Evolutionary conservation across 306 rosid genomes (phyloP), one percentile per base, ranked within the genome.

Genomic region (Glycine tomentella): DNA sequence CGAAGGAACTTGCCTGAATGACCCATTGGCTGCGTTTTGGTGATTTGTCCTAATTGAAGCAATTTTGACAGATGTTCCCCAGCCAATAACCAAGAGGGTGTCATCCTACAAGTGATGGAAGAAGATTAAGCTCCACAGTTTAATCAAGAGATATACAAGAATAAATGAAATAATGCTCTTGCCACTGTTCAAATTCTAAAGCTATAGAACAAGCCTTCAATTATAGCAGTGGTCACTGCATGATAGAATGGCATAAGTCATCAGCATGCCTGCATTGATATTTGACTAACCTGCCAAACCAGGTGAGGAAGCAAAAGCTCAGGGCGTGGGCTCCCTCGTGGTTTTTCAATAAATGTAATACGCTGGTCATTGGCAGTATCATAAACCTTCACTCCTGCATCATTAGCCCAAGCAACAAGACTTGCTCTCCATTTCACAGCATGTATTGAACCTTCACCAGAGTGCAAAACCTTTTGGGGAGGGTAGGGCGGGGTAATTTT

Each of bases 381-480:
- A 80, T 93, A 95, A 77, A 95, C 99, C 87, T 95, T 95, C 72
- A 93, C 98, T 4, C 99, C 98, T 45, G 88, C 92, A 87, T 95
- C 97, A 87, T 95, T 93, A 52, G 98, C 99, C 99, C 98, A 95
- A 64, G 99, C 99, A 92, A 95, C 89, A 72, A 95, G 98, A 86
- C 85, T 93, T 57, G 94, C 75, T 88, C 98, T 92, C 99, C 99
- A 93, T 83, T 93, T 95, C 79, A 95, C 94, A 68, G 90, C 88
- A 88, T 95, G 99, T 84, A 95, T 93, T 81, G 99, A 93, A 80
- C 99, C 99, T 88, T 95, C 99, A 74, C 98, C 98, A 75, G 97
- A 88, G 87, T 95, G 99, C 94, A 95, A 93, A 77, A 93, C 99
- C 99, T 95, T 86, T 82, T 71, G 78, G 61, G 10, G 69, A 75